A percentile compares a stretch with the other conserved stretches of the same genome.
phyloP scores from a whole-genome alignment of 257 asterid species.

The Solanum sitiens region DNA sequence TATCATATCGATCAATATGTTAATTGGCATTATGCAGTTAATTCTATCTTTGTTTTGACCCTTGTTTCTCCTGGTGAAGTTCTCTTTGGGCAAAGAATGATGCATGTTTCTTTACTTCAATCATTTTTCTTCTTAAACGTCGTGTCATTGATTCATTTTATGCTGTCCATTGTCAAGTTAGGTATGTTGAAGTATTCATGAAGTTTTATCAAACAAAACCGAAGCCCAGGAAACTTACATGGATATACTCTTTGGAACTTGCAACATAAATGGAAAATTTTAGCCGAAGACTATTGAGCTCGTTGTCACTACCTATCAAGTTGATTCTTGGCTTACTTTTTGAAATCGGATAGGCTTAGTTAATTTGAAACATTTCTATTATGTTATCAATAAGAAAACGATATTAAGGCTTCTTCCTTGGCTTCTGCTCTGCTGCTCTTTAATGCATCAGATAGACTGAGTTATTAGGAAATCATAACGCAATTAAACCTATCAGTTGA shows the following conservation, averaged over 20 bases:
- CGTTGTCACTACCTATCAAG: conserved; percentile 92
- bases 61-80: background rate
- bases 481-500: conserved; percentile 84
- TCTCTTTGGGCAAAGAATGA: background rate
- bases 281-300: conserved; percentile 82
- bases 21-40: background rate
- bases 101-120: background rate
- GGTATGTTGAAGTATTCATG: conserved; percentile 86
- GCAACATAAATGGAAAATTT: conserved; percentile 84
- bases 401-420: conserved; percentile 7
- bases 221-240: conserved; percentile 88
- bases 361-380: background rate
- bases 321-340: conserved; percentile 5
- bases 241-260: conserved; percentile 91
- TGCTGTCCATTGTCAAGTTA: conserved; percentile 38
- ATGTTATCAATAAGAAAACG: background rate
- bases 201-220: conserved; percentile 97
- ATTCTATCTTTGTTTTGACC: background rate
- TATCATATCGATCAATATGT: background rate
- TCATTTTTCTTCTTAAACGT: background rate
- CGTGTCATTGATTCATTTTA: background rate
- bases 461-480: conserved; percentile 80
- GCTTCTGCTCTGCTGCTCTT: conserved; percentile 84
- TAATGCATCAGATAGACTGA: conserved; percentile 74
- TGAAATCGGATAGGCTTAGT: background rate